Base-by-base conservation (phyloP, 2,329 filamentous ascomycete species). In the Cercospora sojina region DNA sequence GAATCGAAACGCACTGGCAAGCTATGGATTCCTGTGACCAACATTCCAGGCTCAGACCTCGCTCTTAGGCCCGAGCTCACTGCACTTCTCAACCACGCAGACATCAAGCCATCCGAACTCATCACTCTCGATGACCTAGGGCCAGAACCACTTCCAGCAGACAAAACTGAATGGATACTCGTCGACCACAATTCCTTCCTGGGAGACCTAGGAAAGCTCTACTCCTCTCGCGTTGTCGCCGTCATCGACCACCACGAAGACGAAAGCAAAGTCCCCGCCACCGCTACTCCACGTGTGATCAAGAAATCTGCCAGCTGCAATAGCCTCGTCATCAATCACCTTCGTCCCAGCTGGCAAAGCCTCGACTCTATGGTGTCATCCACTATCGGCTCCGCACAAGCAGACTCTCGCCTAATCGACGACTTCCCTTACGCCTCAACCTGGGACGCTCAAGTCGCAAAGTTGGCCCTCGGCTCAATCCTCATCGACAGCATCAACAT, bases 201-300 rank as follows among this genome's bases (percentile, higher is more conserved):
- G 5, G 90, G 90, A 0, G 73, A 79, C 13, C 80, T 94, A 16
- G 85, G 83, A 16, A 57, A 73, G 31, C 77, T 81, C 16, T 91
- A 87, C 73, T 79, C 79, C 0, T 67, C 74, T 3, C 80, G 81
- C 8, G 84, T 93, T 0, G 79, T 83, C 4, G 90, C 89, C 3
- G 89, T 89, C 69, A 85, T 95, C 62, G 91, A 95, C 77, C 91
- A 95, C 78, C 92, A 95, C 75, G 88, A 86, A 0, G 91, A 95
- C 68, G 91, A 95, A 74, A 77, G 81, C 5, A 79, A 76, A 6
- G 80, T 92, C 0, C 76, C 84, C 0, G 41, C 74, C 58, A 80
- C 83, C 10, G 80, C 79, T 0, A 77, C 83, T 5, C 86, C 88
- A 1, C 83, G 90, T 18, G 79, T 92, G 1, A 83, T 95, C 20